A percentile compares a stretch with the other conserved stretches of the same genome.
Evolutionary conservation across 495 filamentous ascomycete genomes (phyloP).

Genomic region (Sabuloglossum arenarium): DNA sequence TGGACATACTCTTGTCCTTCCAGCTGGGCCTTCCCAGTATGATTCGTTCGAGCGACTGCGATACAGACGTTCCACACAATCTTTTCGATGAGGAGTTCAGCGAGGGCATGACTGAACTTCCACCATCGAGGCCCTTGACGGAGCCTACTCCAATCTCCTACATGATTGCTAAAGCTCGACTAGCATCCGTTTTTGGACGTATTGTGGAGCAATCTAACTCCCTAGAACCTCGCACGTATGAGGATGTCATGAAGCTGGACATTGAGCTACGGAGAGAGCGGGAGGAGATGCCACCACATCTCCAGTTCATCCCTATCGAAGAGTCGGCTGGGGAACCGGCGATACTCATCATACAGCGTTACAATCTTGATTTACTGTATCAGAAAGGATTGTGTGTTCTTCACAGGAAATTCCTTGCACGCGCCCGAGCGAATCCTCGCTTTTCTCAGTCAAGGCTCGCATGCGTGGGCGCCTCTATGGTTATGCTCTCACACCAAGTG

Average conservation of each 20-base stretch:
- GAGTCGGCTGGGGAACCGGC: constrained; percentile 56
- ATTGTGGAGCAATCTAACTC: constrained; percentile 32
- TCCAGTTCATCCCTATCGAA: constrained; percentile 46
- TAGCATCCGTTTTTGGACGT: constrained; percentile 39
- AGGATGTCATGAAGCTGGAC: constrained; percentile 62
- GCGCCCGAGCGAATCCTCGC: constrained; percentile 45
- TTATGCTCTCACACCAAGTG: constrained; percentile 51
- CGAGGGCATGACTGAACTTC: constrained; percentile 53
- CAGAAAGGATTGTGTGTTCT: constrained; percentile 67
- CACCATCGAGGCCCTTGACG: constrained; percentile 45
- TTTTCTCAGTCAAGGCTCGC: constrained; percentile 64
- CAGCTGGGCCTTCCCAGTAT: constrained; percentile 81
- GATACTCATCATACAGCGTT: constrained; percentile 61
- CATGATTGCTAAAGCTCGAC: constrained; percentile 59
- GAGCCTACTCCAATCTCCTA: constrained; percentile 78
- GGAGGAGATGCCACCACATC: constrained; percentile 42
- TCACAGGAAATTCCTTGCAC: constrained; percentile 62
- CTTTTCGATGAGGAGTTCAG: constrained; percentile 88
- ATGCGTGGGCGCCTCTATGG: constrained; percentile 61
- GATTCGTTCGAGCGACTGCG: constrained; percentile 62
- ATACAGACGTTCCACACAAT: constrained; percentile 73
- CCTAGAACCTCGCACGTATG: constrained; percentile 38
- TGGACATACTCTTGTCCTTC: constrained; percentile 77
- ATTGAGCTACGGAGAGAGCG: constrained; percentile 46
- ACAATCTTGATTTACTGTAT: constrained; percentile 59